Evolutionary conservation across 2,329 filamentous ascomycete species (phyloP), one percentile per base, ranked within the genome.

Genomic region (Coniochaeta prunicola): DNA sequence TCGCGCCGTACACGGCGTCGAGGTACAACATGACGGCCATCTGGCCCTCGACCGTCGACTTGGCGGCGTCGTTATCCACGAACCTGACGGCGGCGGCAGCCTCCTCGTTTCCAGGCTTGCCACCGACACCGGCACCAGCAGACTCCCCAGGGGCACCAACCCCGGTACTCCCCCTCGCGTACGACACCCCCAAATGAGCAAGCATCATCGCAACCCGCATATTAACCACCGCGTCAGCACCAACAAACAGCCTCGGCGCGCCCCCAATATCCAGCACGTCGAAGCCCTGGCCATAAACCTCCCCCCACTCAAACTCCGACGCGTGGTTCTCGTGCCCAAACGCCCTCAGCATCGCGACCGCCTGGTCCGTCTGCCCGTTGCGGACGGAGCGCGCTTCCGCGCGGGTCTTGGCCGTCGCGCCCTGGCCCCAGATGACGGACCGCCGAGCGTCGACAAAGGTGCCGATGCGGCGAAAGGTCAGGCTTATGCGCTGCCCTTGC

Each of bases 391-490:
- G 75, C 0, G 92, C 91, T 0, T 77, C 73, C 0, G 78, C 77
- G 26, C 78, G 78, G 0, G 76, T 78, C 74, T 96, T 96, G 7
- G 76, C 77, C 0, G 82, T 84, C 0, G 92, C 93, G 2, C 94
- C 94, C 72, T 97, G 92, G 15, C 94, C 94, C 93, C 92, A 97
- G 58, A 99, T 96, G 2, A 75, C 74, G 31, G 77, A 77, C 40
- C 82, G 79, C n/a, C 84, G 77, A 4, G 78, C 76, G 65, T 88
- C 79, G 50, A 96, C 74, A 68, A 91, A 97, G 0, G 94, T 99
- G 1, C 86, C 91, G 63, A 99, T 97, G 26, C 85, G 80, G 50
- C 94, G 83, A 70, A 99, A 97, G 0, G 94, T 99, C 36, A 99
- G 79, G 54, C 90, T 96, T 69, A 99, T 96, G 53, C 94, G 88